Evolutionary conservation across 2,329 filamentous ascomycete species (phyloP).

Genomic region (Fonsecaea multimorphosa): DNA sequence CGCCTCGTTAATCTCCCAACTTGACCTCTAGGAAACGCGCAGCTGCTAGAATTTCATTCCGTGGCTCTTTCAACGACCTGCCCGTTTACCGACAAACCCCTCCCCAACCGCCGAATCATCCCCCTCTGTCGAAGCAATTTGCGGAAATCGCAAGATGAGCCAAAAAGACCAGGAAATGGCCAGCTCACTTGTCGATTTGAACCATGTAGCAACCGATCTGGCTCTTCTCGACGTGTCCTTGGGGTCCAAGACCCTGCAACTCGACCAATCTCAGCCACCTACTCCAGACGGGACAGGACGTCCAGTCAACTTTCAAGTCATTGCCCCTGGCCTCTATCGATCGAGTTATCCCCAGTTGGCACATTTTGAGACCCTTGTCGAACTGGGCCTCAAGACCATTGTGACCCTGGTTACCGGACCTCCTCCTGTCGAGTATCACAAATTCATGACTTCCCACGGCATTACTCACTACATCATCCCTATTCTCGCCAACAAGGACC

Average conservation of each 20-base stretch:
- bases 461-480: conserved; percentile 77
- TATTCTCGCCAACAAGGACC: conserved; percentile 87
- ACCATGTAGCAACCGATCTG: conserved; percentile 24
- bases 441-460: conserved; percentile 69
- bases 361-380: conserved; percentile 72
- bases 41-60: neutral
- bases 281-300: conserved; percentile 44
- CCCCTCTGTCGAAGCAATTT: neutral
- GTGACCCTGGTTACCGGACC: conserved; percentile 61
- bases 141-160: neutral
- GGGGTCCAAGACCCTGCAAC: conserved; percentile 31
- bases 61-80: neutral
- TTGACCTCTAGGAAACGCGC: neutral
- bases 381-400: conserved; percentile 76
- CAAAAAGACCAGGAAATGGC: conserved; percentile 11
- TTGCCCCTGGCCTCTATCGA: conserved; percentile 76
- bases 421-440: conserved; percentile 55
- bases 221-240: conserved; percentile 24
- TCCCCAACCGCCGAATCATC: neutral
- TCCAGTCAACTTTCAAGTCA: conserved; percentile 78
- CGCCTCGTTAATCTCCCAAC: neutral
- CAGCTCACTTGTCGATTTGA: conserved; percentile 14
- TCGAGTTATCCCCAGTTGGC: conserved; percentile 77
- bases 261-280: conserved; percentile 42
- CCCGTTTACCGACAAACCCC: neutral